Evolutionary conservation across 768 basidiomycete genomes (phyloP), one percentile per base, ranked within the genome.

Genomic region (Tylopilus rubrobrunneus): DNA sequence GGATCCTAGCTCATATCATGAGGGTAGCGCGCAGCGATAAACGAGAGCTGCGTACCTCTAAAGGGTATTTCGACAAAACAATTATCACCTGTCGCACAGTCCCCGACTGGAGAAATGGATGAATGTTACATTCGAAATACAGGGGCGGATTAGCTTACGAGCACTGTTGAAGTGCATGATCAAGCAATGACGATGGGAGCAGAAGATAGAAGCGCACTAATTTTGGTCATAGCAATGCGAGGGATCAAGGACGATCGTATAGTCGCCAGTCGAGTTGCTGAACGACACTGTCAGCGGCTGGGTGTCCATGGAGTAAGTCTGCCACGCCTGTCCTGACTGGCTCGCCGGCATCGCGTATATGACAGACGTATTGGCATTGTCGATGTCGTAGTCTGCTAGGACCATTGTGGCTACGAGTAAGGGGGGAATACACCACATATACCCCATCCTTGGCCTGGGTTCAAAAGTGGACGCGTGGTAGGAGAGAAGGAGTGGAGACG

Each of bases 331-430:
- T 28, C 58, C 61, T 27, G 57, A 48, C 19, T 8, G 7, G 31
- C 10, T 31, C 31, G 65, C 49, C 5, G 63, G 42, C 54, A 55
- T 53, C 14, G 65, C 39, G 46, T 66, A 66, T 14, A 19, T 0
- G 34, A 66, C 42, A 9, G 66, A 65, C 7, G 55, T 28, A 27
- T 66, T 57, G 23, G 62, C 53, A n/a, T 66, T 65, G 53, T 67
- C 66, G 23, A 60, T 50, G 31, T 60, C 25, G 48, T 62, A 66
- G 29, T 67, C 53, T 29, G 63, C 66, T 50, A 49, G 45, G 11
- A 53, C 61, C 27, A 42, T 12, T 7, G 56, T 56, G 8, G 57
- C 55, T 36, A 67, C 25, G 21, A 67, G 48, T 3, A 67, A 15
- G 14, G 14, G 29, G 31, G 31, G 25, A 10, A 11, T 21, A 21